Conservation (phyloP, 768 basidiomycete species). For the Amanita phalloides region DNA sequence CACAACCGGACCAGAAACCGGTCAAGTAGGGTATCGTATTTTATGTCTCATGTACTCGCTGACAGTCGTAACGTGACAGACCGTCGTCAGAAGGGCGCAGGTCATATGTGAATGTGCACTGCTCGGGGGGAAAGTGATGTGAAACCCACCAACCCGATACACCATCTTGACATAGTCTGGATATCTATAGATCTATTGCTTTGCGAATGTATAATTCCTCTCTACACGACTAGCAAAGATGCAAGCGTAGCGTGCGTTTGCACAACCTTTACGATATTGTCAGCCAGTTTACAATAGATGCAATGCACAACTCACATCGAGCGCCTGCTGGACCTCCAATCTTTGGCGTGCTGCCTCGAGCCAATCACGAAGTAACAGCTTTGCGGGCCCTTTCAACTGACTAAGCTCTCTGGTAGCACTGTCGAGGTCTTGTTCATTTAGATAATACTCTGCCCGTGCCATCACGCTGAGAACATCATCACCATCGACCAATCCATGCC, state of each 20-base stretch:
- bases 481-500: constrained; percentile 71
- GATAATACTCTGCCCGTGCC: constrained; percentile 78
- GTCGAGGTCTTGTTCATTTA: constrained; percentile 91
- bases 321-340: constrained; percentile 84
- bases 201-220: constrained; percentile 14
- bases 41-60: constrained; percentile 6
- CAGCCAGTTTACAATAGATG: constrained; percentile 2
- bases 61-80: constrained; percentile 20
- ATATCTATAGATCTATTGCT: constrained; percentile 12
- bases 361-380: constrained; percentile 75
- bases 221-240: constrained; percentile 65
- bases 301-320: constrained; percentile 47
- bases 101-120: constrained; percentile 83
- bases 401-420: constrained; percentile 86
- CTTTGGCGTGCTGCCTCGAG: constrained; percentile 78
- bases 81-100: constrained; percentile 74
- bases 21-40: constrained; percentile 29
- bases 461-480: constrained; percentile 80
- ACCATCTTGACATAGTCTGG: constrained; percentile 7
- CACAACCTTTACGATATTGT: constrained; percentile 43
- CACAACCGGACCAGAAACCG: constrained; percentile 28
- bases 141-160: constrained; percentile 2
- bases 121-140: constrained; percentile 13
- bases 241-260: constrained; percentile 78
- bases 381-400: constrained; percentile 76